These are phyloP conservation scores for Tolypocladium nubicola DNA, from an alignment of 2,329 filamentous ascomycete species.

Conservation along the genomic window DNA sequence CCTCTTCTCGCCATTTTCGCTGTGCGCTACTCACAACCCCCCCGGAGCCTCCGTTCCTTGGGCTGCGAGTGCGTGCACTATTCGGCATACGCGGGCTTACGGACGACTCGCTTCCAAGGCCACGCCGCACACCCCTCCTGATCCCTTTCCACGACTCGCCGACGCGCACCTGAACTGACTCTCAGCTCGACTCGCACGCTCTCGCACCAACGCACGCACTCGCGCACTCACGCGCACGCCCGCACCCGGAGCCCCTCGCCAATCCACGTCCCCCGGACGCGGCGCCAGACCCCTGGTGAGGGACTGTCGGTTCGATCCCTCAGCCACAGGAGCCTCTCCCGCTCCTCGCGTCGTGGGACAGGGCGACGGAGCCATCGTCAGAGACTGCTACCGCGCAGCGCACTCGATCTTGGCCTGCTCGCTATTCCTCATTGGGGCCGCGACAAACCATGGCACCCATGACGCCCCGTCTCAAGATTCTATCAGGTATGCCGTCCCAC, in stretches of 20 bases:
- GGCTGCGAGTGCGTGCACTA: conserved; percentile 1
- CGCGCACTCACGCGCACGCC: background rate
- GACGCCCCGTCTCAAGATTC: conserved; percentile 48
- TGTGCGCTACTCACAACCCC: conserved; percentile 4
- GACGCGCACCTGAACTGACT: background rate
- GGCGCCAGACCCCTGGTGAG: conserved; percentile 6
- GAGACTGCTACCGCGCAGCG: conserved; percentile 18
- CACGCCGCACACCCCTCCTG: background rate
- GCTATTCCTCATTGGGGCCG: conserved; percentile 22
- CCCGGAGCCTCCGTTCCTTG: conserved; percentile 9
- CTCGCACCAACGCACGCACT: background rate
- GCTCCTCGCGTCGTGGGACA: conserved; percentile 12
- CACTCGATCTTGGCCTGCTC: conserved; percentile 20
- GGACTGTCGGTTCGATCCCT: conserved; percentile 4
- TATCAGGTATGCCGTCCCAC: conserved; percentile 44
- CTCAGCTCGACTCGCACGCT: background rate
- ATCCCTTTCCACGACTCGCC: background rate
- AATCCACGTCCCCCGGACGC: conserved; percentile 3
- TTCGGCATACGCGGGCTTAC: conserved; percentile 5
- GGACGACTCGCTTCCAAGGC: background rate
- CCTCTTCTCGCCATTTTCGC: background rate
- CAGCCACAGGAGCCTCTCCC: conserved; percentile 15
- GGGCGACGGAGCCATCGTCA: conserved; percentile 22
- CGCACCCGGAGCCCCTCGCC: background rate
- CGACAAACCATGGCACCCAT: conserved; percentile 44